These are phyloP conservation scores for Plantago major DNA, from an alignment of 257 asterid genomes.

Conservation along the genomic window DNA sequence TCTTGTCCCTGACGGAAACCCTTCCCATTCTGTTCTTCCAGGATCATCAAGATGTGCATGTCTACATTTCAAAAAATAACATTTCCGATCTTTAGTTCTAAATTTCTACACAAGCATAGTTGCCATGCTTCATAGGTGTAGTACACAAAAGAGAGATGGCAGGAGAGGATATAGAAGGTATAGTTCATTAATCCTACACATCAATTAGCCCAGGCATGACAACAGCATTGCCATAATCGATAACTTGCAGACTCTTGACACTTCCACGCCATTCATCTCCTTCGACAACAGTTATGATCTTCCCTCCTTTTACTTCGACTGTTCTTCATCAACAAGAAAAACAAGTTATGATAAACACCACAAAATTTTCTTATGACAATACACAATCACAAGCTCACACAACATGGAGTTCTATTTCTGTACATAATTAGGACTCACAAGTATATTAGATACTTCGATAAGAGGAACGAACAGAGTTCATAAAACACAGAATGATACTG, in stretches of 20 bases:
- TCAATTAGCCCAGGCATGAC: conserved; percentile 93
- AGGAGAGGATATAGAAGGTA: background rate
- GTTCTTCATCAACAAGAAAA: conserved; percentile 23
- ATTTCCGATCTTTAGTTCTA: background rate
- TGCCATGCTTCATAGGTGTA: background rate
- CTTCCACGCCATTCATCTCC: conserved; percentile 61
- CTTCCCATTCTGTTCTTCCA: conserved; percentile 98
- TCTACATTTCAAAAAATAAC: conserved; percentile 30
- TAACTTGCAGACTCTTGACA: conserved; percentile 37
- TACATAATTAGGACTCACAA: too few relatives aligned
- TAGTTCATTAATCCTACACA: conserved; percentile 51
- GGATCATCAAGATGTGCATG: conserved; percentile 96
- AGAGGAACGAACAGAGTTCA: conserved; percentile 1
- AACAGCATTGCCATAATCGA: conserved; percentile 76
- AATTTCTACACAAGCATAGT: conserved; percentile 10
- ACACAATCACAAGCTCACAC: too few relatives aligned
- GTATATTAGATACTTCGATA: too few relatives aligned
- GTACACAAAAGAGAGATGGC: background rate
- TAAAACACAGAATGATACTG: background rate
- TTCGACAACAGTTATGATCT: conserved; percentile 57
- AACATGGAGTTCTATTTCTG: too few relatives aligned
- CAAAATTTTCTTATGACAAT: background rate
- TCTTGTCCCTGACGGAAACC: conserved; percentile 94
- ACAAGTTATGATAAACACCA: background rate
- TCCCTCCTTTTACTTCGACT: conserved; percentile 81